phyloP scores from a whole-genome alignment of 1,284 basidiomycete genomes.

The Sporisorium graminicola region DNA sequence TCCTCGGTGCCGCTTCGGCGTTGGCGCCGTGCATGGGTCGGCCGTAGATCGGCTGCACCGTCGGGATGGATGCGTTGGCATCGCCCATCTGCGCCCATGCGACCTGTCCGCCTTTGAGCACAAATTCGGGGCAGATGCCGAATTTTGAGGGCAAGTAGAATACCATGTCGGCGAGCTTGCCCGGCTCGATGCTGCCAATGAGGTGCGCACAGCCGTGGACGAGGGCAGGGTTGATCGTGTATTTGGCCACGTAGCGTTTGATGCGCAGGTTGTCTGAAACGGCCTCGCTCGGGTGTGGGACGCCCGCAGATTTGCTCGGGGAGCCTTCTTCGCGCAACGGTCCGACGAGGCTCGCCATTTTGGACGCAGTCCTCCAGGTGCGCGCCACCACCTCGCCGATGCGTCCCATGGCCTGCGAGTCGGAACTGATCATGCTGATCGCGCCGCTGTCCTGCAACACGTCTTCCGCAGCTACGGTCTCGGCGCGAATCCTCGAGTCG shows the following conservation, averaged over 20 bases:
- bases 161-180: conserved; percentile 90
- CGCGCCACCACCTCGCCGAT: conserved; percentile 93
- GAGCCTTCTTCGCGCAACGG: conserved; percentile 72
- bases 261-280: conserved; percentile 91
- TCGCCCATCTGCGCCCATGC: conserved; percentile 93
- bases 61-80: conserved; percentile 86
- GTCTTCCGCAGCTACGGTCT: conserved; percentile 98
- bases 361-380: conserved; percentile 97
- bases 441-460: conserved; percentile 94
- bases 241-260: conserved; percentile 95
- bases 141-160: conserved; percentile 95
- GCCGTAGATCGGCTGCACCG: conserved; percentile 86
- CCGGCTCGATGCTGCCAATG: conserved; percentile 85
- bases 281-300: conserved; percentile 71
- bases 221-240: conserved; percentile 97
- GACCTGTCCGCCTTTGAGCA: conserved; percentile 94
- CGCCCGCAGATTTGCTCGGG: background rate
- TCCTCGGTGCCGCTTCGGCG: conserved; percentile 80
- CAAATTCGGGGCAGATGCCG: conserved; percentile 89
- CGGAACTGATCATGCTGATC: conserved; percentile 93
- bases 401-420: conserved; percentile 94
- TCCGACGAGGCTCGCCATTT: conserved; percentile 86
- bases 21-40: conserved; percentile 90
- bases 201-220: conserved; percentile 91
- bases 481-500: conserved; percentile 94